Conservation (phyloP, 257 asterid genomes). For the Striga asiatica region DNA sequence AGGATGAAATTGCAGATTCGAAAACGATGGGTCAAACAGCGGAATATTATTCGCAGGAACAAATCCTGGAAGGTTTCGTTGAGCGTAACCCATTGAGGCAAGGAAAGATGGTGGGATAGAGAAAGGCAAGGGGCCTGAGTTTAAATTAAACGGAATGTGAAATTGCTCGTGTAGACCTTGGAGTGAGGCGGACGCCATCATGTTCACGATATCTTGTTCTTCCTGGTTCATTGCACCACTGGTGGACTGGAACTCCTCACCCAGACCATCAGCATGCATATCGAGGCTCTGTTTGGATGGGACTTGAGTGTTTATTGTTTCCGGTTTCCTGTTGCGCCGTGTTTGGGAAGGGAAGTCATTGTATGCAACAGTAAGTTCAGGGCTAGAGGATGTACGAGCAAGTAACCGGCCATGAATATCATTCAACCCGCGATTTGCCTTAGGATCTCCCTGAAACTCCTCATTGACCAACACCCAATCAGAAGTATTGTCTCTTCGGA, state of each 20-base stretch:
- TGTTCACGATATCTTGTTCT: conserved; percentile 78
- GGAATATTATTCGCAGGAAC: conserved; percentile 41
- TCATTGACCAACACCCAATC: conserved; percentile 27
- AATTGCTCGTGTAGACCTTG: conserved; percentile 60
- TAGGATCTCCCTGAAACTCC: conserved; percentile 38
- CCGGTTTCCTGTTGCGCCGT: conserved; percentile 27
- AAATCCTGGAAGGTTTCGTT: conserved; percentile 52
- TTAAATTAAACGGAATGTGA: conserved; percentile 47
- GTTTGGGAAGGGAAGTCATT: conserved; percentile 27
- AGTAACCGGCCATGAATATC: conserved; percentile 47
- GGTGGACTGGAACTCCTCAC: conserved; percentile 41
- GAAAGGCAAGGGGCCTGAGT: conserved; percentile 53
- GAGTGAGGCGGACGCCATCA: conserved; percentile 66
- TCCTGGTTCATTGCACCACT: conserved; percentile 42
- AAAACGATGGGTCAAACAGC: conserved; percentile 40
- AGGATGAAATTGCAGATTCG: conserved; percentile 50
- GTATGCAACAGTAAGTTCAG: conserved; percentile 65
- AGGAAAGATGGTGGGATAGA: conserved; percentile 57
- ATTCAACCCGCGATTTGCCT: conserved; percentile 30
- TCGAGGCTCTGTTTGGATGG: conserved; percentile 39
- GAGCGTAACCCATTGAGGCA: conserved; percentile 61
- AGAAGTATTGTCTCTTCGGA: conserved; percentile 22
- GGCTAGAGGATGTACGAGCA: conserved; percentile 81
- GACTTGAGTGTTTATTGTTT: conserved; percentile 33
- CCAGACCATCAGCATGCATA: conserved; percentile 26